phyloP scores from a whole-genome alignment of 352 stramenopile genomes.

The Globisporangium nodosum region DNA sequence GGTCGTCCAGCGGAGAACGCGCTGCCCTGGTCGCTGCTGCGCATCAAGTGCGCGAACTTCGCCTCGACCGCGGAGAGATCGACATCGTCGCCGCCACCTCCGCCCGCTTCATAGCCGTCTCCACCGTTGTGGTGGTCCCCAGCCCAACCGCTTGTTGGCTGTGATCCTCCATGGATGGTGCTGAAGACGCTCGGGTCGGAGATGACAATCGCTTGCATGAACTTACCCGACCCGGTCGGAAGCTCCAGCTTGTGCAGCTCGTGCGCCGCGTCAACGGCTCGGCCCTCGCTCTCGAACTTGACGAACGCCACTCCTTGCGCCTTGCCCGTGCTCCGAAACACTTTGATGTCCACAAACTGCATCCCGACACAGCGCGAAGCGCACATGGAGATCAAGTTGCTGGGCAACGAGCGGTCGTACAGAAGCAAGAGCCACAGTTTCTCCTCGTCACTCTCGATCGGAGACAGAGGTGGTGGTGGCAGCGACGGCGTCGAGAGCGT shows the following conservation, averaged over 20 bases:
- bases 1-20: neutral
- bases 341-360: conserved; percentile 82
- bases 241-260: conserved; percentile 63
- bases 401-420: conserved; percentile 60
- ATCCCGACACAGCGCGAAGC: conserved; percentile 57
- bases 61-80: conserved; percentile 72
- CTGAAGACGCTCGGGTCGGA: conserved; percentile 61
- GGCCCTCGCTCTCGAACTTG: conserved; percentile 57
- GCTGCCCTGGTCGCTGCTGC: conserved; percentile 34
- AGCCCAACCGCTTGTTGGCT: conserved; percentile 7
- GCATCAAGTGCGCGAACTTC: conserved; percentile 80
- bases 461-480: conserved; percentile 5
- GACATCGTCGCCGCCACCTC: conserved; percentile 40
- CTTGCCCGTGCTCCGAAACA: conserved; percentile 53
- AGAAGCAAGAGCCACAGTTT: conserved; percentile 64
- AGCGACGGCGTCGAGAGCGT: neutral
- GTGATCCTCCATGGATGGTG: conserved; percentile 30
- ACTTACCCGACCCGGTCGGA: conserved; percentile 36
- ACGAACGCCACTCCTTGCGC: conserved; percentile 70
- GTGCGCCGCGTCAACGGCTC: conserved; percentile 35
- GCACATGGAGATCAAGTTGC: conserved; percentile 52
- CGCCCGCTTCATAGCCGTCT: conserved; percentile 15
- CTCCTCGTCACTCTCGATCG: conserved; percentile 15
- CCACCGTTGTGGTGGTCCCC: neutral
- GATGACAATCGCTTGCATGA: conserved; percentile 66